Percentiles rank a stretch among this genome's conserved stretches.
Evolutionary conservation across 495 filamentous ascomycete genomes (phyloP).

Genomic region (Penicillium lagena): DNA sequence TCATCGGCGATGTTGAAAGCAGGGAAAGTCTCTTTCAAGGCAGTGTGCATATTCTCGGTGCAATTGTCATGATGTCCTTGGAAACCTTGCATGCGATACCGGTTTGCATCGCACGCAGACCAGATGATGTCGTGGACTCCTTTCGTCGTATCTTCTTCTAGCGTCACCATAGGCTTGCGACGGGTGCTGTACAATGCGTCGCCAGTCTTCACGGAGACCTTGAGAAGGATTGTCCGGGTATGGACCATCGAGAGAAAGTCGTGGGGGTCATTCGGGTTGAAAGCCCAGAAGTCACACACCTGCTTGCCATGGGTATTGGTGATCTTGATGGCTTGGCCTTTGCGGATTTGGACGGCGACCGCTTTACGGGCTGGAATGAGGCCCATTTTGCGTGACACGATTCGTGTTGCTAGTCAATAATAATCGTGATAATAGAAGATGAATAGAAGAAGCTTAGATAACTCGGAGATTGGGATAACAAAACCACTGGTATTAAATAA

Average conservation of each 20-base stretch:
- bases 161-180: constrained; percentile 26
- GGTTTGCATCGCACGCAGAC: constrained; percentile 29
- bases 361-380: neutral
- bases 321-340: constrained; percentile 7
- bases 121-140: constrained; percentile 38
- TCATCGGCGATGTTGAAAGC: constrained; percentile 1
- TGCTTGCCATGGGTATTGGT: constrained; percentile 47
- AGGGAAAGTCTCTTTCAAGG: constrained; percentile 14
- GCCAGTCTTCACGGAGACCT: constrained; percentile 21
- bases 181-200: constrained; percentile 26
- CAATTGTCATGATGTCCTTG: constrained; percentile 34
- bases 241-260: constrained; percentile 36
- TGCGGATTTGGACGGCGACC: neutral
- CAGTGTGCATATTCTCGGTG: constrained; percentile 34
- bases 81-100: constrained; percentile 29
- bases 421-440: too few relatives aligned
- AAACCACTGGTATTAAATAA: too few relatives aligned
- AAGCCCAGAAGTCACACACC: constrained; percentile 46
- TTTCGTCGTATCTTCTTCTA: constrained; percentile 30
- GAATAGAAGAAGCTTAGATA: too few relatives aligned
- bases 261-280: constrained; percentile 25
- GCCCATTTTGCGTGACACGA: too few relatives aligned
- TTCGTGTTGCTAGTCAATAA: too few relatives aligned
- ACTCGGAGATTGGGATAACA: too few relatives aligned
- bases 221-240: constrained; percentile 24